Conservation (phyloP, 345 rosid genomes). For the Cardiospermum halicacabum region DNA sequence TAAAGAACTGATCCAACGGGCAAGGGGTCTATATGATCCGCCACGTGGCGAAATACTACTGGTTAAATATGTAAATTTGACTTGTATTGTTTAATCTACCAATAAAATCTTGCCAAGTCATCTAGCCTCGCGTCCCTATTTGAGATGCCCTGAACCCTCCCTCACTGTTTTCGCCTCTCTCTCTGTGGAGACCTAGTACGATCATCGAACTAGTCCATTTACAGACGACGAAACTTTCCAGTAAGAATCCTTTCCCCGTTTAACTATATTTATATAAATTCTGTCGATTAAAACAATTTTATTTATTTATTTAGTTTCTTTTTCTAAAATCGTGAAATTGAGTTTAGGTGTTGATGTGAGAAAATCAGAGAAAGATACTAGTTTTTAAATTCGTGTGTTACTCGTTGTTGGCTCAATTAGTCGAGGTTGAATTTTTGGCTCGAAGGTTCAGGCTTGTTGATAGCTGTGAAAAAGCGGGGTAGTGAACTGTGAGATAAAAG, state of each 20-base stretch:
- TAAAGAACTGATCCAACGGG: slow-evolving; percentile 9
- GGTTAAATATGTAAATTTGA: slow-evolving; percentile 11
- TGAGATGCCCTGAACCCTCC: slow-evolving; percentile 28
- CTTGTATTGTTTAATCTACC: not conserved
- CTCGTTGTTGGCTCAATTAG: not conserved
- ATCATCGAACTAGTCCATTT: slow-evolving; percentile 15
- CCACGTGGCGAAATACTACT: slow-evolving; percentile 18
- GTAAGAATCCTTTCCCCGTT: slow-evolving; percentile 18
- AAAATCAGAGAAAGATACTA: not conserved
- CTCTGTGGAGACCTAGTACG: slow-evolving; percentile 11
- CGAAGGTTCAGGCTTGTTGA: slow-evolving; percentile 4
- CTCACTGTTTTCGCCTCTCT: slow-evolving; percentile 1
- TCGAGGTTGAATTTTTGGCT: not conserved
- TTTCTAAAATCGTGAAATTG: not conserved
- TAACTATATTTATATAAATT: not conserved
- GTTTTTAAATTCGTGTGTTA: not conserved
- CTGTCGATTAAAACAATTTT: not conserved
- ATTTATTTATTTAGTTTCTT: not conserved
- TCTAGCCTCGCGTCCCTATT: slow-evolving; percentile 23
- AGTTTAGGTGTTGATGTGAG: slow-evolving; percentile 14
- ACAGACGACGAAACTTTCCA: slow-evolving; percentile 6
- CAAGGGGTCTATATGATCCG: not conserved
- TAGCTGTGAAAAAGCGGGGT: slow-evolving; percentile 7
- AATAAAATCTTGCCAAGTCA: slow-evolving; percentile 24
- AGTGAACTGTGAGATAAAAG: not conserved